Percentiles rank a stretch among this genome's conserved stretches.
Conservation (phyloP, 306 rosid species). For the Leucaena leucocephala region DNA sequence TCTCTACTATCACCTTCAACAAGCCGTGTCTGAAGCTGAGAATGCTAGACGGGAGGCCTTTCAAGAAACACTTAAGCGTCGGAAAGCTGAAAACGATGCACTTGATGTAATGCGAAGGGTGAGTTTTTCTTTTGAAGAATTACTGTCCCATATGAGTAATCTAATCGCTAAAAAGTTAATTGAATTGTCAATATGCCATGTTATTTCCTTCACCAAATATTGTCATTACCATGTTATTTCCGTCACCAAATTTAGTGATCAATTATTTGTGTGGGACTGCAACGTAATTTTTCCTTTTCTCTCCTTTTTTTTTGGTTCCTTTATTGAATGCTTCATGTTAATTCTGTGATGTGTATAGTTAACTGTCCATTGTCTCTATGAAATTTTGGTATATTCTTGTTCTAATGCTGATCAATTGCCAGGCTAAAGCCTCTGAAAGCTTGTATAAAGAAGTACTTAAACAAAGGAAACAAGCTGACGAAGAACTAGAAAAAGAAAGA, state of each 20-base stretch:
- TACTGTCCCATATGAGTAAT: too few relatives aligned
- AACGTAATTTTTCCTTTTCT: too few relatives aligned
- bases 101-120: constrained; percentile 74
- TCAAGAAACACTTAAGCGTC: constrained; percentile 66
- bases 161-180: too few relatives aligned
- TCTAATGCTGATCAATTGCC: constrained; percentile 32
- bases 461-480: constrained; percentile 62
- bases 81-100: constrained; percentile 83
- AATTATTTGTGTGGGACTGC: too few relatives aligned
- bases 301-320: neutral
- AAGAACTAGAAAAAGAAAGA: constrained; percentile 60
- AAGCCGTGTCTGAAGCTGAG: constrained; percentile 67
- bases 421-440: constrained; percentile 77
- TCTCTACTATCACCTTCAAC: constrained; percentile 70
- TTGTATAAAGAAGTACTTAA: constrained; percentile 59
- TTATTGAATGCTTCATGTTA: constrained; percentile 2
- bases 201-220: too few relatives aligned
- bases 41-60: constrained; percentile 69
- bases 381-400: neutral
- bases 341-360: neutral
- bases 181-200: too few relatives aligned
- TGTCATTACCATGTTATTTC: too few relatives aligned
- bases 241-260: too few relatives aligned
- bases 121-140: neutral
- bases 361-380: constrained; percentile 12